Evolutionary conservation across 352 stramenopile genomes (phyloP), one percentile per base, ranked within the genome.

Genomic region (Peronospora belbahrii): DNA sequence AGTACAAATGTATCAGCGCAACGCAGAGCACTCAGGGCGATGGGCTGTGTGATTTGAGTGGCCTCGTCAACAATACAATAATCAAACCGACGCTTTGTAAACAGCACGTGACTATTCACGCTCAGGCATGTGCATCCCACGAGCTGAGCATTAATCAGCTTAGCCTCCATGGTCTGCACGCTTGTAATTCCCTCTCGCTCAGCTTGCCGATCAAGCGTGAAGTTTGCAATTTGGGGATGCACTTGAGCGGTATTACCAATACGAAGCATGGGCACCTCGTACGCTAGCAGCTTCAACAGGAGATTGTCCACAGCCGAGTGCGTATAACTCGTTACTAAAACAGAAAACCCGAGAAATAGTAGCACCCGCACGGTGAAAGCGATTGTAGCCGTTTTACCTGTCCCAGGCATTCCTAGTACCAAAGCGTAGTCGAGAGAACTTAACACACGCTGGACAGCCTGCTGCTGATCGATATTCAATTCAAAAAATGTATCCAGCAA

Each of bases 41-140:
- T 85, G 14, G 96, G 96, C 65, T 98, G 87, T 7, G 84, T 97
- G n/a, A 97, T 98, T 75, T 99, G 97, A 23, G 94, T 95, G 3
- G 95, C 96, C 67, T 99, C 97, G 39, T 99, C 97, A 1, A 99
- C 91, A 46, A 99, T 97, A 34, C 95, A 97, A 48, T 97, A 94
- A 65, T 99, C 97, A 56, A 98, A 99, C 13, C 90, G 57, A 33
- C 95, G 79, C 51, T 85, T 81, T 7, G 56, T 44, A 44, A 92
- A 89, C 2, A 94, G 55, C 18, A 85, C 76, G 37, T 91, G 71
- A 58, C 61, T 81, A 34, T 77, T 89, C 11, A 88, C 66, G 18
- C 73, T 77, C 13, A 94, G 37, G 45, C 82, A 94, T 8, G 82
- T 94, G 39, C 70, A 85, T 0, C 76, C 81, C 4, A 93, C 75